Evolutionary conservation across 2,329 filamentous ascomycete species (phyloP).

Genomic region (Stagonosporopsis rhizophila): DNA sequence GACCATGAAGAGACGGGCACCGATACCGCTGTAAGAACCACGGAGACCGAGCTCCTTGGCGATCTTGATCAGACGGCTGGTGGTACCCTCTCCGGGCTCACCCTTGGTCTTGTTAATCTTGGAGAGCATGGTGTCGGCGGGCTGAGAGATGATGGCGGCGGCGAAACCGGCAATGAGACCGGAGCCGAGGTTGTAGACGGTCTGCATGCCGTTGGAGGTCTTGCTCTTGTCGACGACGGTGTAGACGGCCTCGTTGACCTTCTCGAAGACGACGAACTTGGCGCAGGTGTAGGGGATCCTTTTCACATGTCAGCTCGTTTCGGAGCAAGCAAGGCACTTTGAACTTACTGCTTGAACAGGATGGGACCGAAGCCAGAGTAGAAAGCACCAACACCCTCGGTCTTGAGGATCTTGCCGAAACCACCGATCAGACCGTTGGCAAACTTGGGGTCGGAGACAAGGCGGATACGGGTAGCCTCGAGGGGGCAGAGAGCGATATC

Average conservation of each 20-base stretch:
- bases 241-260: slow-evolving; percentile 80
- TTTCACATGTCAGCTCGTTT: slow-evolving; percentile 28
- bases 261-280: slow-evolving; percentile 95
- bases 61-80: slow-evolving; percentile 84
- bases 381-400: slow-evolving; percentile 84
- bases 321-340: neutral
- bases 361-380: slow-evolving; percentile 82
- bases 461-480: slow-evolving; percentile 91
- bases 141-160: slow-evolving; percentile 85
- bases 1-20: slow-evolving; percentile 75
- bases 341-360: slow-evolving; percentile 53
- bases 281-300: slow-evolving; percentile 93
- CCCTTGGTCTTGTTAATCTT: slow-evolving; percentile 98
- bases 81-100: slow-evolving; percentile 83
- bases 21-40: slow-evolving; percentile 81
- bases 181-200: slow-evolving; percentile 81
- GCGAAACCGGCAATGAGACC: slow-evolving; percentile 88
- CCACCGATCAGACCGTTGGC: slow-evolving; percentile 80
- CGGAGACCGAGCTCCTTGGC: slow-evolving; percentile 81
- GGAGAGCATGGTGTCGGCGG: slow-evolving; percentile 90
- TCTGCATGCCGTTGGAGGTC: slow-evolving; percentile 73
- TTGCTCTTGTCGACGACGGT: slow-evolving; percentile 71
- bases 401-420: slow-evolving; percentile 82
- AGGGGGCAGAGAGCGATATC: slow-evolving; percentile 89
- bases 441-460: slow-evolving; percentile 87